Evolutionary conservation across 176 grass and related monocot species (phyloP).

Genomic region (Rhynchospora tenuis): DNA sequence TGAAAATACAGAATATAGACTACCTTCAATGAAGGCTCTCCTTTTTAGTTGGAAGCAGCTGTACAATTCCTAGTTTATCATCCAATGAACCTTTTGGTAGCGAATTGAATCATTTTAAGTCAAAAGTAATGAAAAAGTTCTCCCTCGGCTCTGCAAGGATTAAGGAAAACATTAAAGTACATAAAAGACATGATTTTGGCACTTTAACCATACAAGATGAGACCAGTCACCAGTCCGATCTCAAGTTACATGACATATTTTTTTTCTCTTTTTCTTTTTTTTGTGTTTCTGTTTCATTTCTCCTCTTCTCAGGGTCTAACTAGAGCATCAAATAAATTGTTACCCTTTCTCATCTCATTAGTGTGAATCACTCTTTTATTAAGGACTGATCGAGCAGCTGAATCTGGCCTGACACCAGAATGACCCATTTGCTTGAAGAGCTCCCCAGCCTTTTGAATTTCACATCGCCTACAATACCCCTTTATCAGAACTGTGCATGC

Average conservation of each 20-base stretch:
- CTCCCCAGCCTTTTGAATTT: conserved; percentile 27
- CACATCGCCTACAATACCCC: conserved; percentile 33
- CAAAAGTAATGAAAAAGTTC: background rate
- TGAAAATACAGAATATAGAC: background rate
- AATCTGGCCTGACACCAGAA: conserved; percentile 23
- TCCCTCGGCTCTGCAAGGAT: background rate
- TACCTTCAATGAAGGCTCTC: background rate
- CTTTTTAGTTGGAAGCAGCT: background rate
- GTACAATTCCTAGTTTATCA: background rate
- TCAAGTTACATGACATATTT: background rate
- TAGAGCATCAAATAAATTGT: background rate
- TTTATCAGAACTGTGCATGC: conserved; percentile 37
- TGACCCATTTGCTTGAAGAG: conserved; percentile 41
- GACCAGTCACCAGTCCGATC: background rate
- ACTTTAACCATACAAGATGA: background rate
- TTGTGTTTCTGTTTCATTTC: background rate
- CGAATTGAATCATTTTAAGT: background rate
- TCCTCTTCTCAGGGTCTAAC: background rate
- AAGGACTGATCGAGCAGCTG: conserved; percentile 28
- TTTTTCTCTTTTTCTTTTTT: background rate
- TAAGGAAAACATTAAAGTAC: background rate
- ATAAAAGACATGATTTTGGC: background rate
- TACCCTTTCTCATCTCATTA: conserved; percentile 1
- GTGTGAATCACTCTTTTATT: conserved; percentile 12
- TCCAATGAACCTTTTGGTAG: background rate